Evolutionary conservation across 352 stramenopile species (phyloP), one percentile per base, ranked within the genome.

Genomic region (Peronosclerospora sorghi): DNA sequence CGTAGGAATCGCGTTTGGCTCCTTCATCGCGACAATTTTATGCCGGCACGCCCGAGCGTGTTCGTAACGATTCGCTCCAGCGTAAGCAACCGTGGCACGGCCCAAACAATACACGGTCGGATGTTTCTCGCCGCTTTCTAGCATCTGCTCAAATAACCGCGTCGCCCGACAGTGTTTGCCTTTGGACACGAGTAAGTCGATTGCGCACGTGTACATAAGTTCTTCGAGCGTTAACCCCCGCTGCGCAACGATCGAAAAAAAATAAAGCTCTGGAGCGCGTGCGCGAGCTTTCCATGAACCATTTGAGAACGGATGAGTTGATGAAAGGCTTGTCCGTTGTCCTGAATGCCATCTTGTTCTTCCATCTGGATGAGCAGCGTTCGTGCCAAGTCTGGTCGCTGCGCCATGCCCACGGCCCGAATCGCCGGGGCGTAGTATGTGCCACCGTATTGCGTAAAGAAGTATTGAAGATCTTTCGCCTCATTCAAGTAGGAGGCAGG

Each of bases 251-350:
- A 61, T 62, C 21, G 69, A 56, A n/a, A n/a, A n/a, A n/a, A n/a
- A n/a, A n/a, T n/a, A 34, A 91, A 86, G 30, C 73, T 83, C 43
- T 88, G 74, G n/a, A 91, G 46, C 24, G 79, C 79, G 40, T 89
- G 73, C 12, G 69, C 65, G 17, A 86, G 38, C 7, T 68, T 45
- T 30, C 54, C 41, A 41, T 86, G 83, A 5, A 89, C 54, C 21
- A 87, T 73, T 55, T 91, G 79, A n/a, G 73, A 47, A 7, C 79
- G 79, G 24, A 91, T 86, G 8, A 89, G 51, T 40, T 89, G 76
- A 37, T 59, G 83, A 45, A 85, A 86, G 5, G 62, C 59, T 9
- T 68, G 28, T 9, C 54, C 50, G 43, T 76, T 55, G n/a, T 68
- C 67, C 27, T 35, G 8, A 6, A 85, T 12, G n/a, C 63, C 54